These are phyloP conservation scores for Hortaea werneckii DNA, from an alignment of 2,329 filamentous ascomycete genomes.

Conservation along the genomic window DNA sequence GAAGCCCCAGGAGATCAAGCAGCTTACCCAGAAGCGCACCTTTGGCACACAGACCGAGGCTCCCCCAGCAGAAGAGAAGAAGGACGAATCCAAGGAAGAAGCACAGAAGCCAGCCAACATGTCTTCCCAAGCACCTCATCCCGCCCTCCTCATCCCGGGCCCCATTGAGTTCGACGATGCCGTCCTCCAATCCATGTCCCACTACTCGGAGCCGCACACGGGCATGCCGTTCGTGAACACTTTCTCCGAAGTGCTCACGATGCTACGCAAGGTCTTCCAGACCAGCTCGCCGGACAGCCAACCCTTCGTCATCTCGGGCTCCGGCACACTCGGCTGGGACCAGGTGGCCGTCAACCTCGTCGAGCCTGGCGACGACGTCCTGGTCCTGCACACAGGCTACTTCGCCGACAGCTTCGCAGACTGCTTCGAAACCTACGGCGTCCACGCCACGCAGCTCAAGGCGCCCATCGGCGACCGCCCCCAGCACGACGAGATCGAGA, in stretches of 20 bases:
- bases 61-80: constrained; percentile 17
- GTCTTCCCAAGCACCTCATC: constrained; percentile 50
- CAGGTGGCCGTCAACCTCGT: constrained; percentile 87
- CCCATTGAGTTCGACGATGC: constrained; percentile 98
- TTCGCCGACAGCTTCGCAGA: constrained; percentile 92
- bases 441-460: constrained; percentile 79
- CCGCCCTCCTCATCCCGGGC: constrained; percentile 84
- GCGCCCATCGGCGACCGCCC: constrained; percentile 81
- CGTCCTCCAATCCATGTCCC: constrained; percentile 87
- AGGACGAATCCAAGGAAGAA: constrained; percentile 10
- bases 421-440: constrained; percentile 85
- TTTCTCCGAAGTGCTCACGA: constrained; percentile 80
- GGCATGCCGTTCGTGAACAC: constrained; percentile 76
- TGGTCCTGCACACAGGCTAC: constrained; percentile 93
- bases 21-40: constrained; percentile 17
- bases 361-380: constrained; percentile 78
- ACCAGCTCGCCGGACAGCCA: constrained; percentile 72
- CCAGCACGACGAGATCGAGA: constrained; percentile 77
- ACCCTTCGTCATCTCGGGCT: constrained; percentile 87
- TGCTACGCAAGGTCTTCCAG: constrained; percentile 90
- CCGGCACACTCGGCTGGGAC: constrained; percentile 94
- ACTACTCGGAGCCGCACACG: constrained; percentile 93
- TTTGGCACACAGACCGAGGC: constrained; percentile 16
- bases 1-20: constrained; percentile 1
- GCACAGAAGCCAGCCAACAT: constrained; percentile 31